Percentiles rank a stretch among this genome's conserved stretches.
Evolutionary conservation across 768 basidiomycete species (phyloP).

Genomic region (Tricholoma sp.): DNA sequence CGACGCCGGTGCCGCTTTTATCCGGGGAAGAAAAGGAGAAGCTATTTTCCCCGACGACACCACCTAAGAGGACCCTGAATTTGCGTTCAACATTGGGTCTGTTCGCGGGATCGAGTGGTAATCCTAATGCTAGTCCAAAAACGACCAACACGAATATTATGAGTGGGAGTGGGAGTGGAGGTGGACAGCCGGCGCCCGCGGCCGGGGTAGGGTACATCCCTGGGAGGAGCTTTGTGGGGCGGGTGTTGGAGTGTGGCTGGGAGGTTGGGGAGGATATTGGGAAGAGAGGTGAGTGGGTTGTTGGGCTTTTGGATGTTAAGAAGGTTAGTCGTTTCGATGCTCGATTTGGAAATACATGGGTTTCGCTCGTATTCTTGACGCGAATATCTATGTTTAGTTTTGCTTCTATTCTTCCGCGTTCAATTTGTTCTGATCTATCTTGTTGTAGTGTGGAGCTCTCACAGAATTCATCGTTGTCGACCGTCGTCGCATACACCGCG

Average conservation of each 20-base stretch:
- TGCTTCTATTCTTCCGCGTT: neutral
- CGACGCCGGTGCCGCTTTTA: constrained; percentile 4
- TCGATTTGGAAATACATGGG: too few relatives aligned
- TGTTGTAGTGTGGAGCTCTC: constrained; percentile 71
- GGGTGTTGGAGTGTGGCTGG: constrained; percentile 79
- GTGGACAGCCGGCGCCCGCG: constrained; percentile 8
- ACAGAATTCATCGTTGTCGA: constrained; percentile 87
- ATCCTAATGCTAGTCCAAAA: neutral
- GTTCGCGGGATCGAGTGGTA: constrained; percentile 5
- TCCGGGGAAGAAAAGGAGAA: neutral
- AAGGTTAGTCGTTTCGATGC: constrained; percentile 63
- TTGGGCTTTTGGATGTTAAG: constrained; percentile 70
- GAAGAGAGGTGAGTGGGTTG: constrained; percentile 80
- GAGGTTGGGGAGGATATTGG: constrained; percentile 64
- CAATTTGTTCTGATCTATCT: constrained; percentile 10
- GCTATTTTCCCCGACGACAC: neutral
- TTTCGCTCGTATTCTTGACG: neutral
- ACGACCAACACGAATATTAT: neutral
- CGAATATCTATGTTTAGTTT: constrained; percentile 5
- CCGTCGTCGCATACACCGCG: constrained; percentile 67
- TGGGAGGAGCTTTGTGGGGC: constrained; percentile 81
- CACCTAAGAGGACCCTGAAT: constrained; percentile 15
- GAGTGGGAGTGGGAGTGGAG: neutral
- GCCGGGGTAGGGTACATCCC: constrained; percentile 72
- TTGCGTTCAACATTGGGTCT: constrained; percentile 17